Conservation (phyloP, 1,284 basidiomycete species). For the Albatrellus sp. region DNA sequence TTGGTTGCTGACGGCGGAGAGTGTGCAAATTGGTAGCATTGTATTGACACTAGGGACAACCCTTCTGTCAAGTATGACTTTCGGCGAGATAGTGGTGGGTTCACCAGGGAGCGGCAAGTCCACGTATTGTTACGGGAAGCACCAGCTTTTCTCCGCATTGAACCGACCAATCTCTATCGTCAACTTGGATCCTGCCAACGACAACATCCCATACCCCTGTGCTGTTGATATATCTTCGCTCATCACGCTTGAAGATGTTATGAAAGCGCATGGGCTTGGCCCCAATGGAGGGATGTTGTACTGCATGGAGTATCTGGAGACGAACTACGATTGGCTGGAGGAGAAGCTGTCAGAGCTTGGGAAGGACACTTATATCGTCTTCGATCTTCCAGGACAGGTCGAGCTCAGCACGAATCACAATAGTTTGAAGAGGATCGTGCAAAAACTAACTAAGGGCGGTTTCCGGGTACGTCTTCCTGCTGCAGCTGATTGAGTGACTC, state of each 20-base stretch:
- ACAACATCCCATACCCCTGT: conserved; percentile 83
- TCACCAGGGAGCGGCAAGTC: conserved; percentile 91
- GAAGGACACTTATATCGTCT: conserved; percentile 75
- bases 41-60: not conserved
- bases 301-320: conserved; percentile 95
- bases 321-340: conserved; percentile 92
- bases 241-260: conserved; percentile 82
- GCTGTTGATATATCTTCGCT: conserved; percentile 79
- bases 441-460: conserved; percentile 63
- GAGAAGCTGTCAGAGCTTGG: conserved; percentile 56
- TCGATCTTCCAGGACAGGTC: conserved; percentile 96
- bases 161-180: conserved; percentile 80
- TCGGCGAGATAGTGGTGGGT: conserved; percentile 82
- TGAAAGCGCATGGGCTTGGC: conserved; percentile 79
- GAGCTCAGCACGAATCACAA: conserved; percentile 95
- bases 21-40: no score
- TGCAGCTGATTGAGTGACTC: conserved; percentile 9
- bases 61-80: conserved; percentile 42
- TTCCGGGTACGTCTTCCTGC: conserved; percentile 59
- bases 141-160: conserved; percentile 85
- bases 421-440: conserved; percentile 71
- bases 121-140: conserved; percentile 88
- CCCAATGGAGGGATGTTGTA: conserved; percentile 97
- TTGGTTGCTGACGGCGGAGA: no score
- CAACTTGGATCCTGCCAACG: conserved; percentile 95